Conservation (phyloP, 208 protist species). For the Wallacemonas rigidus region DNA sequence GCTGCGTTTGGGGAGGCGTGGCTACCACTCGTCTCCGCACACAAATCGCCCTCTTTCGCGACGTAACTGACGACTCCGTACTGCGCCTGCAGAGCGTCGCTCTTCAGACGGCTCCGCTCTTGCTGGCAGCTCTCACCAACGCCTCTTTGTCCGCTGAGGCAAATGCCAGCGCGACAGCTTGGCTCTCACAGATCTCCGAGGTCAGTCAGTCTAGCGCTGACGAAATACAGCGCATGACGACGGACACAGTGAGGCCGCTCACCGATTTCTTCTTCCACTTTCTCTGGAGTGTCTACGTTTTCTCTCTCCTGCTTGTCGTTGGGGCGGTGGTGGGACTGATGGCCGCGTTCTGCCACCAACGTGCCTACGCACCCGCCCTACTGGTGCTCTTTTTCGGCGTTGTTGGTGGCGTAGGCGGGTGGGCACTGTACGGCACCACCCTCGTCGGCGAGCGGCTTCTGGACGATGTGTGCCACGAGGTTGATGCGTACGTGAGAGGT, state of each 20-base stretch:
- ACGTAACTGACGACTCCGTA: not conserved
- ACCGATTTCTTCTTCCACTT: conserved; percentile 9
- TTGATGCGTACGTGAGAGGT: conserved; percentile 29
- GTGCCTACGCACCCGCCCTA: conserved; percentile 30
- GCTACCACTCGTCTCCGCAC: conserved; percentile 14
- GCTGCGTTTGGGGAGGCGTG: conserved; percentile 30
- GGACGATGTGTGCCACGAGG: conserved; percentile 38
- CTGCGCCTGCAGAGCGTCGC: conserved; percentile 2
- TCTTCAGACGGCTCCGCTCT: not conserved
- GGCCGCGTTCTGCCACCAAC: conserved; percentile 30
- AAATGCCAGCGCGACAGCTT: not conserved
- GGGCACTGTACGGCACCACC: conserved; percentile 24
- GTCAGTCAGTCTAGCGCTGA: not conserved
- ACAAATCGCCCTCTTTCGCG: conserved; percentile 4
- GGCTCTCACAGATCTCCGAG: not conserved
- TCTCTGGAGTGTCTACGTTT: conserved; percentile 31
- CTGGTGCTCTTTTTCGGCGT: conserved; percentile 34
- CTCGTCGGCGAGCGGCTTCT: conserved; percentile 23
- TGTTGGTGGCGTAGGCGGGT: conserved; percentile 31
- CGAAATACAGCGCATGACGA: conserved; percentile 22
- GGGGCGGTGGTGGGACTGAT: conserved; percentile 21
- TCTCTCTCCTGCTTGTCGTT: conserved; percentile 27
- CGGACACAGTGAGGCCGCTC: conserved; percentile 13
- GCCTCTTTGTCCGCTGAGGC: not conserved
- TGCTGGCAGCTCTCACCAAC: not conserved